A percentile compares a stretch with the other conserved stretches of the same genome.
These are phyloP conservation scores for Immersiporthe knoxdaviesiana DNA, from an alignment of 2,329 filamentous ascomycete species.

Conservation along the genomic window DNA sequence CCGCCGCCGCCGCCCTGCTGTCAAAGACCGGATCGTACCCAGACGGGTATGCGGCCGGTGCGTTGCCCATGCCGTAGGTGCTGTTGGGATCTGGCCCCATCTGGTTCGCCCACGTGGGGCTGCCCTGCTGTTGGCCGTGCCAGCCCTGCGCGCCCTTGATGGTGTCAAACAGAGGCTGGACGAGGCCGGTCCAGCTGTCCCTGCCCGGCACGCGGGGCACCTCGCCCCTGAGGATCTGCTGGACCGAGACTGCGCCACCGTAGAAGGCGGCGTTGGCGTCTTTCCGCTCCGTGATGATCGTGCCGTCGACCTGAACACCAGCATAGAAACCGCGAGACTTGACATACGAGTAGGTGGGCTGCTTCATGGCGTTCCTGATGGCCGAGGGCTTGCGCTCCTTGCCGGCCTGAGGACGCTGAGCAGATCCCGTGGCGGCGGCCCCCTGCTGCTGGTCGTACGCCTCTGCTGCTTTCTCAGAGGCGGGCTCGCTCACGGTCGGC, in stretches of 20 bases:
- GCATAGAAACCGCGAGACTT: conserved; percentile 90
- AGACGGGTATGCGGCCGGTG: conserved; percentile 16
- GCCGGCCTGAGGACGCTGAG: conserved; percentile 21
- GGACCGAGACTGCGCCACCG: conserved; percentile 57
- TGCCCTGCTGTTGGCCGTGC: conserved; percentile 25
- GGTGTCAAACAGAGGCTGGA: conserved; percentile 40
- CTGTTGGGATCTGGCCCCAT: conserved; percentile 5
- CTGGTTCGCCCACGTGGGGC: conserved; percentile 23
- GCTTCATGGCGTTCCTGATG: conserved; percentile 37
- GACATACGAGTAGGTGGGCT: conserved; percentile 69
- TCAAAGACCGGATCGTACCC: conserved; percentile 24
- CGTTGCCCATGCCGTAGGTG: conserved; percentile 15
- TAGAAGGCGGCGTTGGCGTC: conserved; percentile 90
- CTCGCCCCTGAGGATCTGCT: conserved; percentile 52
- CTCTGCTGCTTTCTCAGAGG: conserved; percentile 52
- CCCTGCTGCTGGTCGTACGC: conserved; percentile 2
- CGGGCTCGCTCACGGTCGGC: conserved; percentile 51
- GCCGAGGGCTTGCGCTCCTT: conserved; percentile 34
- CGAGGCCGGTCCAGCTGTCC: conserved; percentile 40
- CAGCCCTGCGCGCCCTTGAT: conserved; percentile 42
- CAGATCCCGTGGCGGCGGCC: background rate
- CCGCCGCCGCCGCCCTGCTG: background rate
- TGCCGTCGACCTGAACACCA: conserved; percentile 84
- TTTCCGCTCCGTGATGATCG: conserved; percentile 81
- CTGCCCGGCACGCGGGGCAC: conserved; percentile 37